Conservation (phyloP, 495 filamentous ascomycete genomes). For the Mytilinidion resinicola region DNA sequence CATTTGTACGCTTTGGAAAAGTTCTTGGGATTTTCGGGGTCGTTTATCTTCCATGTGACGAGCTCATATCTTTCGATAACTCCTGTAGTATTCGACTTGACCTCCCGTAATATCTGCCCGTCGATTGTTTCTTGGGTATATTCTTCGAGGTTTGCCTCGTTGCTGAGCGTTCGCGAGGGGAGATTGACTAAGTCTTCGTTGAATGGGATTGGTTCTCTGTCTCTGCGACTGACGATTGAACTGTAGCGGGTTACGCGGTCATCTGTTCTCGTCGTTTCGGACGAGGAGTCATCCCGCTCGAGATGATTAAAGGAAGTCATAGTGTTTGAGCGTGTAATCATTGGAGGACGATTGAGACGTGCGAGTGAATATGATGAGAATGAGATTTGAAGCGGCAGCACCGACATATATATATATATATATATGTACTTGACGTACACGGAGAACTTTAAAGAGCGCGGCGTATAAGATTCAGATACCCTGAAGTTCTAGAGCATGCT, state of each 20-base stretch:
- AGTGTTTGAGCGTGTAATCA: not conserved
- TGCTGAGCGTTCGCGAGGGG: constrained; percentile 56
- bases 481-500: too few relatives aligned
- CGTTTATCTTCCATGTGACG: constrained; percentile 62
- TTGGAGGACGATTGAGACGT: too few relatives aligned
- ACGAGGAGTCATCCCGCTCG: not conserved
- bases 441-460: too few relatives aligned
- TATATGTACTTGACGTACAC: too few relatives aligned
- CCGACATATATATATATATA: not conserved
- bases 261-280: not conserved
- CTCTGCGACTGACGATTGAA: not conserved
- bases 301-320: not conserved
- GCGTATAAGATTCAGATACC: too few relatives aligned
- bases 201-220: not conserved
- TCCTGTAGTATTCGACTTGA: constrained; percentile 48
- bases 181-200: constrained; percentile 44
- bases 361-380: too few relatives aligned
- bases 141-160: constrained; percentile 55
- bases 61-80: constrained; percentile 58
- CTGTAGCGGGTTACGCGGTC: not conserved
- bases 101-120: constrained; percentile 54
- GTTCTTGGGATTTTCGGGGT: constrained; percentile 64
- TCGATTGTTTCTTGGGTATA: constrained; percentile 54
- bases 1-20: constrained; percentile 59
- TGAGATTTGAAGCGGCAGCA: not conserved